Evolutionary conservation across 306 rosid species (phyloP).

Genomic region (Purshia tridentata): DNA sequence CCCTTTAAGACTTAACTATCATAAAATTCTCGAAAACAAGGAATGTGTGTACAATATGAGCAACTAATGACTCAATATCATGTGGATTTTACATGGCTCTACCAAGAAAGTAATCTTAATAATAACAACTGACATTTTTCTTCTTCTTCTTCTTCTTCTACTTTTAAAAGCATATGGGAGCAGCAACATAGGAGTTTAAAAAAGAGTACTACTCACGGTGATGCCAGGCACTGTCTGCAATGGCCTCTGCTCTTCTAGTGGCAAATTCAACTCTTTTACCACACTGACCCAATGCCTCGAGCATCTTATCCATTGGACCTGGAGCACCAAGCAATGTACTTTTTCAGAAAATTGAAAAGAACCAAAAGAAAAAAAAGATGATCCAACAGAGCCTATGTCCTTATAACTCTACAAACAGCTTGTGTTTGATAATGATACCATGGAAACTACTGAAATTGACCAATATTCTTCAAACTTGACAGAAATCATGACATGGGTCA

Average conservation of each 20-base stretch:
- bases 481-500: too few relatives aligned
- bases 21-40: not conserved
- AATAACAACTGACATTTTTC: not conserved
- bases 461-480: not conserved
- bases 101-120: not conserved
- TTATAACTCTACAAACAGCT: not conserved
- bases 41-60: not conserved
- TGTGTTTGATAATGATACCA: not conserved
- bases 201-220: slow-evolving; percentile 51
- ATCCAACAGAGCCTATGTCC: not conserved
- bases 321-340: slow-evolving; percentile 1
- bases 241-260: slow-evolving; percentile 56
- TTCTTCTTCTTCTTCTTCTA: not conserved
- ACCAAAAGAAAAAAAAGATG: not conserved
- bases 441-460: not conserved
- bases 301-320: slow-evolving; percentile 44
- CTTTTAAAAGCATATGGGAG: not conserved
- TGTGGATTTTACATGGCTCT: not conserved
- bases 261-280: slow-evolving; percentile 53
- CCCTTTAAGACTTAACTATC: too few relatives aligned
- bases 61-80: not conserved
- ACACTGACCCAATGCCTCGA: slow-evolving; percentile 40
- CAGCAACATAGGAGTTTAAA: not conserved
- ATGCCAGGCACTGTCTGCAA: slow-evolving; percentile 58
- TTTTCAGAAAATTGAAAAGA: not conserved